phyloP scores from a whole-genome alignment of 139 green algal genomes.

The Chlorella sp. region DNA sequence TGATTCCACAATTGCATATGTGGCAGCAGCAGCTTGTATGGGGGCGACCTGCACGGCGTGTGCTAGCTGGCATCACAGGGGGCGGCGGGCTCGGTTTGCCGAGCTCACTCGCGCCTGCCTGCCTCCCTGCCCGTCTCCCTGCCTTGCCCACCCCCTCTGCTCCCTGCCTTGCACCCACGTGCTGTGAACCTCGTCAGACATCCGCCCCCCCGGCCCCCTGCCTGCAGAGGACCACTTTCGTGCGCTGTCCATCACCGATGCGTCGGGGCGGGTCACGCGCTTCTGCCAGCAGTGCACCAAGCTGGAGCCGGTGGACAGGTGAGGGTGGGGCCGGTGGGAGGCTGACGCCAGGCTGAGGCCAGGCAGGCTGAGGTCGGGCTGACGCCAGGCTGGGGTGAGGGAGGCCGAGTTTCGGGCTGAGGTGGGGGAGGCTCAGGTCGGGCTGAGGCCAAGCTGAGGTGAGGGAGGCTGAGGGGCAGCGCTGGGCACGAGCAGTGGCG shows the following conservation, averaged over 20 bases:
- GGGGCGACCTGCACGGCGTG: not conserved
- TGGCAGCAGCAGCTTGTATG: not conserved
- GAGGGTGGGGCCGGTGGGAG: not conserved
- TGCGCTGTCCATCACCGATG: constrained; percentile 7
- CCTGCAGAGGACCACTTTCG: constrained; percentile 31
- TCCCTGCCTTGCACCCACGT: too few species aligned
- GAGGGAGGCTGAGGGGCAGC: too few species aligned
- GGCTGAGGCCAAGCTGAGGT: too few species aligned
- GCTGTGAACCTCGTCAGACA: too few species aligned
- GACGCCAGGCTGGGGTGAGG: too few species aligned
- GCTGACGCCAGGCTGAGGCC: not conserved
- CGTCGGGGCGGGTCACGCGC: not conserved
- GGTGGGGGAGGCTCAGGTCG: too few species aligned
- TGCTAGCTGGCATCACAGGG: not conserved
- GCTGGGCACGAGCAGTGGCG: too few species aligned
- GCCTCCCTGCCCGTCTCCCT: not conserved
- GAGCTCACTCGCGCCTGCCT: not conserved
- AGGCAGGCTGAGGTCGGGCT: not conserved
- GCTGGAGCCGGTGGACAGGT: constrained; percentile 19
- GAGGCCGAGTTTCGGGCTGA: too few species aligned
- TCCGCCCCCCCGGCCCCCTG: not conserved
- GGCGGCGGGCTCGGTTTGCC: not conserved
- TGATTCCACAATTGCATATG: not conserved
- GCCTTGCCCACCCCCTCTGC: not conserved
- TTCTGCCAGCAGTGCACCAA: constrained; percentile 43